Evolutionary conservation across 1,284 basidiomycete species (phyloP), one percentile per base, ranked within the genome.

Genomic region (Tilletia setariae): DNA sequence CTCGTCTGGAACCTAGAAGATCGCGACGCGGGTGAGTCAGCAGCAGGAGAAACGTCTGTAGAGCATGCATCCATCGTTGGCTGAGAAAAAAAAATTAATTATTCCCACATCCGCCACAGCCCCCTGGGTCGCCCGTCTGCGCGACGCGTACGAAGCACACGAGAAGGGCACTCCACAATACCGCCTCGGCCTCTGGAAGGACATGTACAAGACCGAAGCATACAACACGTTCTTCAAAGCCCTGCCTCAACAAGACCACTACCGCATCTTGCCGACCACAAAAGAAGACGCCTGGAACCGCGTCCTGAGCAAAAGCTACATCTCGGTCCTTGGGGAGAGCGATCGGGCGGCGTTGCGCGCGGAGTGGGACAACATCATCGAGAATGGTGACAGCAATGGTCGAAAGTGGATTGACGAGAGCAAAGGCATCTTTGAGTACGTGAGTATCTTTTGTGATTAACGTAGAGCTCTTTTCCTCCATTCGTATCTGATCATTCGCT

Each of bases 1-100:
- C 70, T 81, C 32, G 65, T 80, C 40, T 81, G 79, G 79, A 81
- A 81, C 67, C 63, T 81, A 32, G 79, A 81, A 66, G 76, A 80
- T 67, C 66, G 76, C 30, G 75, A 79, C 6, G 76, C 74, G 0
- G 70, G 70, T 71, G 65, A 4, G 70, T 59, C 42, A n/a, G n/a
- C n/a, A n/a, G n/a, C n/a, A n/a, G n/a, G n/a, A n/a, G n/a, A n/a
- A n/a, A n/a, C n/a, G n/a, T n/a, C n/a, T n/a, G n/a, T n/a, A n/a
- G n/a, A n/a, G n/a, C n/a, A n/a, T n/a, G n/a, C n/a, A n/a, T n/a
- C n/a, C n/a, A n/a, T n/a, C n/a, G n/a, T n/a, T n/a, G n/a, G n/a
- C n/a, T n/a, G n/a, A n/a, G n/a, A n/a, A n/a, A n/a, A n/a, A n/a
- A n/a, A n/a, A n/a, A n/a, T n/a, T n/a, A n/a, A n/a, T 62, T 1